Evolutionary conservation across 805 yeast species (phyloP).

Genomic region (Saturnispora zaruensis): DNA sequence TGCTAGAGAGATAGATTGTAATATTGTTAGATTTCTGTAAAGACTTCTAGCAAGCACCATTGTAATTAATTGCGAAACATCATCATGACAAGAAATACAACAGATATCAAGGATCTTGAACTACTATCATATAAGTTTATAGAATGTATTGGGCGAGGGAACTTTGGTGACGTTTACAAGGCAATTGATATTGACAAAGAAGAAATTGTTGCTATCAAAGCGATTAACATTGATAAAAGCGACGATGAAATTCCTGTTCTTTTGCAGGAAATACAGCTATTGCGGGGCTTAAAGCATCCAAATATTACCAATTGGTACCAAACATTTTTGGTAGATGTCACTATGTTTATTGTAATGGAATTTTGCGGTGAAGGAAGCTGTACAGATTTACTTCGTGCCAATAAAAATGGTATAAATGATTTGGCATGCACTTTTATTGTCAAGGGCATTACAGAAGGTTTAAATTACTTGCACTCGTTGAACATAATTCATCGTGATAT

Average conservation of each 20-base stretch:
- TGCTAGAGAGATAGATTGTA: background rate
- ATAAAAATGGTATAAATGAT: slow-evolving; percentile 45
- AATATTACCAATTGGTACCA: slow-evolving; percentile 60
- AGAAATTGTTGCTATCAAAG: slow-evolving; percentile 71
- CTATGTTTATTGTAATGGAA: slow-evolving; percentile 90
- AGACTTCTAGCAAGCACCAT: background rate
- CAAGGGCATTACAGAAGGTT: slow-evolving; percentile 57
- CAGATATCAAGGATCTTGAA: background rate
- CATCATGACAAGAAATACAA: background rate
- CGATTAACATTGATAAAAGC: slow-evolving; percentile 69
- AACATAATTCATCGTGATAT: slow-evolving; percentile 89
- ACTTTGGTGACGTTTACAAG: slow-evolving; percentile 78
- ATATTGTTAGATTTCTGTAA: background rate
- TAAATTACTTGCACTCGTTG: slow-evolving; percentile 60
- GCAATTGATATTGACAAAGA: slow-evolving; percentile 35
- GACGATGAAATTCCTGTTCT: slow-evolving; percentile 66
- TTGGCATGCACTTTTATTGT: slow-evolving; percentile 53
- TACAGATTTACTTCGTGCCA: slow-evolving; percentile 56
- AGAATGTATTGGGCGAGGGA: slow-evolving; percentile 71
- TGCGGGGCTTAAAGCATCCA: slow-evolving; percentile 57
- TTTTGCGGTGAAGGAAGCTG: slow-evolving; percentile 94
- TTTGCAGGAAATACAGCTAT: slow-evolving; percentile 69
- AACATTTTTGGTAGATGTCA: slow-evolving; percentile 54
- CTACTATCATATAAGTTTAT: slow-evolving; percentile 24
- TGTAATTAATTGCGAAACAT: too few relatives aligned